Evolutionary conservation across 331 rosid species (phyloP).

Genomic region (Arachis monticola): DNA sequence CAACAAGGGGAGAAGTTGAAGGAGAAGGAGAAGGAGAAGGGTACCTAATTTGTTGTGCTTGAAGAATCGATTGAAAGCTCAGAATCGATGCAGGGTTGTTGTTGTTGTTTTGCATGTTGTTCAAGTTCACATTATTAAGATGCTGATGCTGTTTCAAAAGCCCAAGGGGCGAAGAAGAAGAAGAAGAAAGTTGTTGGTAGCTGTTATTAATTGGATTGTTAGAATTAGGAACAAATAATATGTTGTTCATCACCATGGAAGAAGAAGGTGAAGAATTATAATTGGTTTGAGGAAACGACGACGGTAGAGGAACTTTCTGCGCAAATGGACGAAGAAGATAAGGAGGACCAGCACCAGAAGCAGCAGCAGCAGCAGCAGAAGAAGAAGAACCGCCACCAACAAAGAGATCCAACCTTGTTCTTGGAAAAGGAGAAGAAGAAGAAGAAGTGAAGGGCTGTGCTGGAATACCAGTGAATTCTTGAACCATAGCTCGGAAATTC

Average conservation of each 20-base stretch:
- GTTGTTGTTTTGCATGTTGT: slow-evolving; percentile 52
- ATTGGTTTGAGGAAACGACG: slow-evolving; percentile 22
- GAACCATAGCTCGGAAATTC: slow-evolving; percentile 98
- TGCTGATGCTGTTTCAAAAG: slow-evolving; percentile 38
- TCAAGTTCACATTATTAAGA: slow-evolving; percentile 43
- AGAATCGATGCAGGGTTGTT: slow-evolving; percentile 50
- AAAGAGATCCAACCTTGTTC: slow-evolving; percentile 75
- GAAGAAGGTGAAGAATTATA: slow-evolving; percentile 19
- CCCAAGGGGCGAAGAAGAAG: slow-evolving; percentile 7
- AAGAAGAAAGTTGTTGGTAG: slow-evolving; percentile 39
- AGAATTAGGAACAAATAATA: slow-evolving; percentile 25
- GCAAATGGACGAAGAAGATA: slow-evolving; percentile 80
- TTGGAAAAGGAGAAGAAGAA: slow-evolving; percentile 55
- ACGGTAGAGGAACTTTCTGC: slow-evolving; percentile 50
- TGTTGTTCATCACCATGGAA: slow-evolving; percentile 40
- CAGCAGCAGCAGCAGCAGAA: slow-evolving; percentile 37
- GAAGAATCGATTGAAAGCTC: slow-evolving; percentile 61
- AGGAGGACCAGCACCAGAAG: slow-evolving; percentile 44
- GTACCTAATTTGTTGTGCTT: slow-evolving; percentile 29
- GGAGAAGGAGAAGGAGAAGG: neutral
- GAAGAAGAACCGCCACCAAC: slow-evolving; percentile 35
- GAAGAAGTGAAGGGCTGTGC: slow-evolving; percentile 71
- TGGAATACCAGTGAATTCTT: slow-evolving; percentile 96
- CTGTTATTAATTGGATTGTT: slow-evolving; percentile 35
- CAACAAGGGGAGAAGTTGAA: slow-evolving; percentile 22